phyloP scores from a whole-genome alignment of 106 monocot genomes.

The Phalaenopsis equestris region DNA sequence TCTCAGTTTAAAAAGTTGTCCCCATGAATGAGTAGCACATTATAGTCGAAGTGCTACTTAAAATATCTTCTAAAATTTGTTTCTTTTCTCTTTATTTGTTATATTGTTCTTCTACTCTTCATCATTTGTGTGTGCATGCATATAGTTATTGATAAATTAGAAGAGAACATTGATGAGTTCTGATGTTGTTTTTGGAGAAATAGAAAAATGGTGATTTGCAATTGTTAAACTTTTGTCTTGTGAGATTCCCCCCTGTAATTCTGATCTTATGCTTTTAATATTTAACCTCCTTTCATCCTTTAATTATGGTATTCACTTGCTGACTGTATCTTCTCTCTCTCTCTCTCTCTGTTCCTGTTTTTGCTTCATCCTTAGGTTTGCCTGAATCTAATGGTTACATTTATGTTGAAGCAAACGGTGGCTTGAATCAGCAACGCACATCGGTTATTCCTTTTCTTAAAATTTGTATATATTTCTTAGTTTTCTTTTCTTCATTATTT shows the following conservation, averaged over 20 bases:
- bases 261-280: neutral
- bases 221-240: neutral
- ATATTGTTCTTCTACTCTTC: neutral
- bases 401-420: conserved; percentile 97
- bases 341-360: neutral
- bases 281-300: neutral
- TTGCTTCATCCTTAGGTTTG: conserved; percentile 33
- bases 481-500: neutral
- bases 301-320: neutral
- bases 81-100: neutral
- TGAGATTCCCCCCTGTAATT: neutral
- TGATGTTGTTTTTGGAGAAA: neutral
- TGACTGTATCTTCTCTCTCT: neutral
- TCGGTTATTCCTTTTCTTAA: conserved; percentile 44
- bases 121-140: neutral
- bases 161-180: neutral
- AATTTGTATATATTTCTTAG: neutral
- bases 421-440: conserved; percentile 92
- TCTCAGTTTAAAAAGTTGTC: neutral
- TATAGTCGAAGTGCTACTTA: neutral
- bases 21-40: neutral
- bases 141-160: neutral
- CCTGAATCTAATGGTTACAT: conserved; percentile 97
- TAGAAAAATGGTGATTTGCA: neutral
- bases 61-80: neutral